Conservation (phyloP, 306 rosid genomes). For the Vigna mungo region DNA sequence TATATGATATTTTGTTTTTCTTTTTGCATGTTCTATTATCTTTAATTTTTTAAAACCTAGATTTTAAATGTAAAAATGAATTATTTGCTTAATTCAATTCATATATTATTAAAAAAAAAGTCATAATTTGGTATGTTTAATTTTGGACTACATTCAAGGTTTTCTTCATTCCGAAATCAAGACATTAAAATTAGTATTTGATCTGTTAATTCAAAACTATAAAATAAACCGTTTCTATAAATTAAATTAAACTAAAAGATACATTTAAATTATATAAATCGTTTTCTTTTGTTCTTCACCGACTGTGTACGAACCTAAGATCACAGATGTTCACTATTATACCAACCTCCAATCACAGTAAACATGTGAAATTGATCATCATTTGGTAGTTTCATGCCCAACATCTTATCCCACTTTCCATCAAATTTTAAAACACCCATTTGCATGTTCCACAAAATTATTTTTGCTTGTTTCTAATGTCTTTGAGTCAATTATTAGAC, state of each 20-base stretch:
- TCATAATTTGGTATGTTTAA: too few relatives aligned
- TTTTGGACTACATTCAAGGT: too few relatives aligned
- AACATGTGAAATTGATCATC: conserved; percentile 45
- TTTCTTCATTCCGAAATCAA: too few relatives aligned
- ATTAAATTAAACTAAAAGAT: background rate
- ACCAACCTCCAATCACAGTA: conserved; percentile 33
- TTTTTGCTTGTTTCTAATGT: conserved; percentile 24
- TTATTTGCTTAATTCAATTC: too few relatives aligned
- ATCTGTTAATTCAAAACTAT: background rate
- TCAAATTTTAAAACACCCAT: conserved; percentile 10
- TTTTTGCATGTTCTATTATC: too few relatives aligned
- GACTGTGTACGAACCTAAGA: background rate
- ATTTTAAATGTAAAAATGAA: too few relatives aligned
- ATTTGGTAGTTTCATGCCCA: conserved; percentile 7
- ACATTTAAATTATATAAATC: background rate
- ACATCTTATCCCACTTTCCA: conserved; percentile 28
- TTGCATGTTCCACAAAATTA: background rate
- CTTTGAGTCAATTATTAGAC: conserved; percentile 41
- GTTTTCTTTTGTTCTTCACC: background rate
- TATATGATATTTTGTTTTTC: too few relatives aligned
- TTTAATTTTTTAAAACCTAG: too few relatives aligned
- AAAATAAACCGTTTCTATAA: background rate
- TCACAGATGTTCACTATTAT: conserved; percentile 10
- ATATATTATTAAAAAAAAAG: too few relatives aligned
- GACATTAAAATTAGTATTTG: too few relatives aligned